These are phyloP conservation scores for Drechmeria coniospora DNA, from an alignment of 2,329 filamentous ascomycete species.

Conservation along the genomic window DNA sequence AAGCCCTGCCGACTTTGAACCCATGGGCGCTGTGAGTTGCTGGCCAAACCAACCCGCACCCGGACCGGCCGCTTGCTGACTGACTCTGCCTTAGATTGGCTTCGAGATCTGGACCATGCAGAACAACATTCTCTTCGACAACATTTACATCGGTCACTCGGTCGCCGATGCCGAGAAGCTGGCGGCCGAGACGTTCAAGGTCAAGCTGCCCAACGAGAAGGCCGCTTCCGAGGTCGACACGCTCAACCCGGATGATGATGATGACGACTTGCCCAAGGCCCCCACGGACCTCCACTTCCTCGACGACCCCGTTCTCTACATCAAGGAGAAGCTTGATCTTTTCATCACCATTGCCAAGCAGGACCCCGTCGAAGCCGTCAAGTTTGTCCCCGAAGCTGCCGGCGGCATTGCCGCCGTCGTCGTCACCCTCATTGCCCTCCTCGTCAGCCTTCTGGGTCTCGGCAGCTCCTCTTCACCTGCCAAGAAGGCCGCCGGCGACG, in stretches of 20 bases:
- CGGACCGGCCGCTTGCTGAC: background rate
- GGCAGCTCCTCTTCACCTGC: conserved; percentile 52
- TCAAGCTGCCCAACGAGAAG: conserved; percentile 76
- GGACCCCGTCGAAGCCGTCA: conserved; percentile 70
- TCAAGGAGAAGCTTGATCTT: conserved; percentile 85
- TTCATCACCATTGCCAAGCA: conserved; percentile 73
- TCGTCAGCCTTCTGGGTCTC: conserved; percentile 50
- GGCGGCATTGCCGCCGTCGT: conserved; percentile 59
- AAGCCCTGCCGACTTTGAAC: conserved; percentile 89
- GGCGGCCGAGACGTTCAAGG: conserved; percentile 73
- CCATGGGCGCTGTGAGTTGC: conserved; percentile 79
- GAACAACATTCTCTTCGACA: conserved; percentile 96
- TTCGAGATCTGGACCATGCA: conserved; percentile 99
- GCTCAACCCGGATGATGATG: too few species aligned
- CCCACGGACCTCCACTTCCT: conserved; percentile 71
- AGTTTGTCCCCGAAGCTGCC: conserved; percentile 83
- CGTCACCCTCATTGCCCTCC: conserved; percentile 53
- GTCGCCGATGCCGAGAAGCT: conserved; percentile 82
- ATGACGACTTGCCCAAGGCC: conserved; percentile 46
- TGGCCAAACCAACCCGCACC: conserved; percentile 4
- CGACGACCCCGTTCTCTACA: conserved; percentile 74
- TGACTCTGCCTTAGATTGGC: conserved; percentile 50
- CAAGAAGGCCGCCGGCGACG: conserved; percentile 54
- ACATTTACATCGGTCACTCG: conserved; percentile 99
- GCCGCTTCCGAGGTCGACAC: conserved; percentile 62